Evolutionary conservation across 73 alveolate genomes (phyloP).

Genomic region (Blepharisma japonicum): DNA sequence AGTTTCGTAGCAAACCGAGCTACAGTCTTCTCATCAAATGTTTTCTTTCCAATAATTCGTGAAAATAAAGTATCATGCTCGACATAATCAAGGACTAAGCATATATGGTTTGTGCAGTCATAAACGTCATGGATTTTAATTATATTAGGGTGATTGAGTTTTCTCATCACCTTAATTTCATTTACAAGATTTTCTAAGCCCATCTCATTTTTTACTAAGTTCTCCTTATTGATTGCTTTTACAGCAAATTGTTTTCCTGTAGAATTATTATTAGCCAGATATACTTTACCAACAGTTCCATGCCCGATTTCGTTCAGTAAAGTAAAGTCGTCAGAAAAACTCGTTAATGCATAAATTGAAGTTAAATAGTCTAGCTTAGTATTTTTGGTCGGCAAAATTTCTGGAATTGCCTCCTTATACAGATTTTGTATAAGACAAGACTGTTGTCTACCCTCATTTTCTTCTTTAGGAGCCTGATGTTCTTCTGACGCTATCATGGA

Average conservation of each 20-base stretch:
- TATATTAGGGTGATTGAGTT: constrained; percentile 69
- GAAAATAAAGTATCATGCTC: constrained; percentile 59
- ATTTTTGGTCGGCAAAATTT: too few relatives aligned
- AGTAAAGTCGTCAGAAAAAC: background rate
- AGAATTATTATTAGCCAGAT: constrained; percentile 65
- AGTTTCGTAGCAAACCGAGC: constrained; percentile 31
- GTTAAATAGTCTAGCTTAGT: too few relatives aligned
- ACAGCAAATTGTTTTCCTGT: constrained; percentile 65
- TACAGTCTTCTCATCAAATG: background rate
- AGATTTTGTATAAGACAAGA: too few relatives aligned
- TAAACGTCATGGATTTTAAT: constrained; percentile 65
- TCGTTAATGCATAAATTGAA: too few relatives aligned
- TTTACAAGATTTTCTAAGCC: constrained; percentile 25
- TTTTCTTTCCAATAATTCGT: constrained; percentile 15
- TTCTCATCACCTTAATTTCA: constrained; percentile 66
- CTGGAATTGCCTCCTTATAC: too few relatives aligned
- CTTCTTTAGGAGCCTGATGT: too few relatives aligned
- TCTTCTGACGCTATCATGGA: too few relatives aligned
- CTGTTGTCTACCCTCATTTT: too few relatives aligned
- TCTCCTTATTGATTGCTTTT: constrained; percentile 75
- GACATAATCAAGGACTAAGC: constrained; percentile 60
- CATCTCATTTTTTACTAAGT: constrained; percentile 29
- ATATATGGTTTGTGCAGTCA: constrained; percentile 62
- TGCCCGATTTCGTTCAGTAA: constrained; percentile 65
- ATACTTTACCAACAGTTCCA: constrained; percentile 85